Conservation (phyloP, 192 early-diverging fungal genomes). For the Entophlyctis helioformis region DNA sequence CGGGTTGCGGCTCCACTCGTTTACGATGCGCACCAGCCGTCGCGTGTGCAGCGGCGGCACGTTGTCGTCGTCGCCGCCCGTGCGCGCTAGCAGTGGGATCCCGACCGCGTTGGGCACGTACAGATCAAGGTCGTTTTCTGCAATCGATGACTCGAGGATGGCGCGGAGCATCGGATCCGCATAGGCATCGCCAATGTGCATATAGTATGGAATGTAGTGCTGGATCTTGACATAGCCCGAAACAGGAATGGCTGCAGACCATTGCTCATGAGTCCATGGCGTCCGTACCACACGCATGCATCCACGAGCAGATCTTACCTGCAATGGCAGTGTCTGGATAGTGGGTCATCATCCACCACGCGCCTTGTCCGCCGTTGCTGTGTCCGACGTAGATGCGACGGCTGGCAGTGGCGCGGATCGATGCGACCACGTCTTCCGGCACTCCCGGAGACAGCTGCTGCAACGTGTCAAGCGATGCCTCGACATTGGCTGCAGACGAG, state of each 20-base stretch:
- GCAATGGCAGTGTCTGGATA: slow-evolving; percentile 61
- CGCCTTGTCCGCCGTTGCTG: slow-evolving; percentile 70
- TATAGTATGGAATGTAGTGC: slow-evolving; percentile 54
- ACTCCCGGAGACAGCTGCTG: slow-evolving; percentile 39
- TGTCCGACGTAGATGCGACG: slow-evolving; percentile 33
- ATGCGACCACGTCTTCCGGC: slow-evolving; percentile 14
- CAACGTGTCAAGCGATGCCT: slow-evolving; percentile 39
- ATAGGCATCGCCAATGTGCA: slow-evolving; percentile 47
- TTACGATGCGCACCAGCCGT: slow-evolving; percentile 46
- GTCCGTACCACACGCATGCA: background rate
- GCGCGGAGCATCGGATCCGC: slow-evolving; percentile 27
- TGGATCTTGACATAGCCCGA: slow-evolving; percentile 65
- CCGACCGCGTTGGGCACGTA: slow-evolving; percentile 57
- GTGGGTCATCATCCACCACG: slow-evolving; percentile 59
- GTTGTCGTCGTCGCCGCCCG: slow-evolving; percentile 56
- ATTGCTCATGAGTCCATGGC: background rate
- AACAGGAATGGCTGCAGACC: slow-evolving; percentile 31
- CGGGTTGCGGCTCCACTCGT: slow-evolving; percentile 46
- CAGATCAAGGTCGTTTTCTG: slow-evolving; percentile 64
- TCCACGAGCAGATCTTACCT: slow-evolving; percentile 16
- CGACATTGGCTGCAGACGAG: slow-evolving; percentile 46
- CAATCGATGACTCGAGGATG: slow-evolving; percentile 59
- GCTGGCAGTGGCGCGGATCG: slow-evolving; percentile 1
- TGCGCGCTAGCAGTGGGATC: slow-evolving; percentile 47
- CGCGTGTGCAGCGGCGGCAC: slow-evolving; percentile 60